These are phyloP conservation scores for Tetrahymena borealis DNA, from an alignment of 73 alveolate genomes.

Conservation along the genomic window DNA sequence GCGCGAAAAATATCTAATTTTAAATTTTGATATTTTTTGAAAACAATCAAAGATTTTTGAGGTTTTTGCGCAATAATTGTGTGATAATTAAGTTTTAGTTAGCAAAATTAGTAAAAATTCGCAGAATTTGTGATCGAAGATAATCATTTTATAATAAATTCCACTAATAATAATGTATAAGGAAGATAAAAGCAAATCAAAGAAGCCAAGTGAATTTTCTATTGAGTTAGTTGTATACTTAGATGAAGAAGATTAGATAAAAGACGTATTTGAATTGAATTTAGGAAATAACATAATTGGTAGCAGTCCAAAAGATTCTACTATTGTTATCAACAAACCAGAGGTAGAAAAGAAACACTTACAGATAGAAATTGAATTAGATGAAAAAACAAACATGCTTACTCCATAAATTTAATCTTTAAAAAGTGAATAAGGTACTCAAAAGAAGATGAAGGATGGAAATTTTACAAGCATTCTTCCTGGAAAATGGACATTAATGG, in stretches of 20 bases:
- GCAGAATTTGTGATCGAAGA: neutral
- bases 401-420: neutral
- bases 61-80: neutral
- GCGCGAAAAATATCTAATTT: neutral
- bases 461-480: neutral
- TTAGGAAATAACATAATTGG: neutral
- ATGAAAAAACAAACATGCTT: neutral
- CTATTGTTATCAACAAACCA: neutral
- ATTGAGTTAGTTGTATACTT: neutral
- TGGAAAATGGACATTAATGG: neutral
- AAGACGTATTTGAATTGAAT: neutral
- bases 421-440: neutral
- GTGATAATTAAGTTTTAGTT: neutral
- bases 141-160: neutral
- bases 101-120: neutral
- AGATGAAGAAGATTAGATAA: neutral
- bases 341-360: neutral
- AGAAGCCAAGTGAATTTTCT: neutral
- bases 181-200: neutral
- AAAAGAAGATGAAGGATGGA: neutral
- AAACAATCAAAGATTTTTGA: neutral
- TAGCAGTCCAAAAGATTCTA: neutral
- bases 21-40: neutral
- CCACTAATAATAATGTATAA: neutral
- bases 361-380: neutral